Evolutionary conservation across 2,329 filamentous ascomycete species (phyloP), one percentile per base, ranked within the genome.

Genomic region (Alternaria sp.): DNA sequence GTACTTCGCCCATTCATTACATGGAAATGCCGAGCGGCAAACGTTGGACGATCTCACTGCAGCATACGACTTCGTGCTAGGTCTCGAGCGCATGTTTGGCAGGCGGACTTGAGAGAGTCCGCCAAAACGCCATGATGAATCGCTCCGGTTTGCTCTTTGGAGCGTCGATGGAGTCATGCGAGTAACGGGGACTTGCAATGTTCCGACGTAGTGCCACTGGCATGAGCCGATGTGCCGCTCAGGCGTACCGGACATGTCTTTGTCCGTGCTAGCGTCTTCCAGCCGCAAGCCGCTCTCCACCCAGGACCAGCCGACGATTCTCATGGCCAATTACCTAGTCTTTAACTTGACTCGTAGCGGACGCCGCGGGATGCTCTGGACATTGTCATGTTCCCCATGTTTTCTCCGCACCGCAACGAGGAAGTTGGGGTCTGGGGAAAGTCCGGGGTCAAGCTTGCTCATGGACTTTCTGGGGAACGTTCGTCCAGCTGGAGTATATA

Each of bases 371-470:
- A 40, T 10, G 28, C 45, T 50, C 40, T 40, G 46, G 40, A 13
- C 21, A 32, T 11, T 21, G 10, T 47, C 45, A 50, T 32, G 19
- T 50, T 47, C 52, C 25, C 13, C 44, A 61, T 36, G 21, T 50
- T 54, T 52, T 44, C 25, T 26, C 50, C 19, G 32, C 40, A 15
- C 52, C 54, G 45, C 26, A 30, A 46, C 40, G 11, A 43, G 30
- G n/a, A 17, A 28, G 52, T 49, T 65, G 54, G 61, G 54, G 55
- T 69, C 62, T 69, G 70, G 70, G 67, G 70, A 67, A 74, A 72
- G 65, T 70, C 70, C 64, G 69, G 70, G 64, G 65, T 57, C 45
- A 50, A 56, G 46, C 54, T 52, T 25, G 44, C 26, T 23, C 25
- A 45, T 54, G 57, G 57, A 67, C 46, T 64, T 62, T 66, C 69